These are phyloP conservation scores for Ceratorhiza oryzae-sativae DNA, from an alignment of 1,284 basidiomycete species.

Conservation along the genomic window DNA sequence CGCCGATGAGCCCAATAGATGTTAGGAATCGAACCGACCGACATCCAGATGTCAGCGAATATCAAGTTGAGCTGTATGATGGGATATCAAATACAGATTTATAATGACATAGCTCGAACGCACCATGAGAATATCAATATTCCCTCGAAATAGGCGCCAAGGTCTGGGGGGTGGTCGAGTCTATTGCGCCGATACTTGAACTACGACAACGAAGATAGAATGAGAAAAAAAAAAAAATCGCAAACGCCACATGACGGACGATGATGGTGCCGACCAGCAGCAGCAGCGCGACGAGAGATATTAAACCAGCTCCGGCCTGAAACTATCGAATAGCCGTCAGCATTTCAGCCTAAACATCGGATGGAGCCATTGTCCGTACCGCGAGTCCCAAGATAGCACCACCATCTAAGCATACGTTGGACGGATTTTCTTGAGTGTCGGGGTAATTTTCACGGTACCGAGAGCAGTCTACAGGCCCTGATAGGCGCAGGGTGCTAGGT, in stretches of 20 bases:
- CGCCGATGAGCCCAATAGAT: constrained; percentile 40
- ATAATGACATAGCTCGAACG: neutral
- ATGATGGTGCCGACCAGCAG: neutral
- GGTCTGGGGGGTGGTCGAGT: neutral
- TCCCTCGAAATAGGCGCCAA: constrained; percentile 32
- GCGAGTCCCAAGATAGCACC: constrained; percentile 3
- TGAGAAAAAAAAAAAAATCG: neutral
- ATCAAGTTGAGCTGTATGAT: constrained; percentile 40
- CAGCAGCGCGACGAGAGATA: constrained; percentile 8
- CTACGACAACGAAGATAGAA: neutral
- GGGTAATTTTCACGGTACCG: neutral
- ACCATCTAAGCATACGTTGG: neutral
- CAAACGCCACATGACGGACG: neutral
- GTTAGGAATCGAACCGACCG: constrained; percentile 41
- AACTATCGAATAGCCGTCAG: neutral
- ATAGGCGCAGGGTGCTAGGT: neutral
- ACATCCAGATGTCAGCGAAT: constrained; percentile 43
- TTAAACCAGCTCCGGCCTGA: neutral
- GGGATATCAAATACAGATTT: too few relatives aligned
- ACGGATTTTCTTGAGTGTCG: neutral
- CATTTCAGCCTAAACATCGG: neutral
- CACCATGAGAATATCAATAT: constrained; percentile 19
- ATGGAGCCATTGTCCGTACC: neutral
- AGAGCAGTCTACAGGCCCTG: constrained; percentile 2
- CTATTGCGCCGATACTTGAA: constrained; percentile 11